Evolutionary conservation across 192 early-diverging fungal genomes (phyloP), one percentile per base, ranked within the genome.

Genomic region (Powellomyces hirtus): DNA sequence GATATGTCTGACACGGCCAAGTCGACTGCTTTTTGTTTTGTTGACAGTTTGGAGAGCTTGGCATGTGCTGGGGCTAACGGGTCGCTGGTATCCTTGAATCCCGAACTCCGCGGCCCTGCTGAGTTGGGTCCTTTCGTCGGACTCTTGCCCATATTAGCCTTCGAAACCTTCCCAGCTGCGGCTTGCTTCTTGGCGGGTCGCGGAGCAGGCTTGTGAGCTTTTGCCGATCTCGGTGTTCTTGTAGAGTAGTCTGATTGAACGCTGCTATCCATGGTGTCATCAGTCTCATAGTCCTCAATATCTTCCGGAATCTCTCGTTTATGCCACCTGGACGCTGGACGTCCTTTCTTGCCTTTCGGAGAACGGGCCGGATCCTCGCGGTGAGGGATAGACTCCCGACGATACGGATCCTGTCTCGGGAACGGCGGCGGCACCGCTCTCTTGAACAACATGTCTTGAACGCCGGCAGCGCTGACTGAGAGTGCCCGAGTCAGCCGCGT

Each of bases 401-500:
- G 53, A 22, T 2, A 56, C 53, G 3, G 53, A 29, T 49, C 4
- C 27, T 16, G 53, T 16, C 31, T 18, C 27, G 53, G 53, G 27
- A 56, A 33, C 22, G 27, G 29, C 6, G 22, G 27, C 4, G 22
- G 22, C 6, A 27, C 31, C 27, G 27, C 18, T 42, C 18, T 18
- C 26, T 26, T 56, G 27, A 22, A 16, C 4, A 56, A 62, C 18
- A 44, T 30, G 6, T 40, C 59, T 14, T 29, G 1, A 6, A n/a
- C 38, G 6, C n/a, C 37, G 14, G 42, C 59, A 8, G 59, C 27
- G 10, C 24, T 64, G 27, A 64, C 46, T 5, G 62, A 49, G 3
- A 64, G 13, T 33, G 62, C 62, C 16, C 46, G 31, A 14, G 62
- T 50, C 38, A 64, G 29, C 51, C 42, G 37, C 31, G 44, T n/a